Evolutionary conservation across 805 yeast genomes (phyloP), one percentile per base, ranked within the genome.

Genomic region (Wickerhamiella azyma): DNA sequence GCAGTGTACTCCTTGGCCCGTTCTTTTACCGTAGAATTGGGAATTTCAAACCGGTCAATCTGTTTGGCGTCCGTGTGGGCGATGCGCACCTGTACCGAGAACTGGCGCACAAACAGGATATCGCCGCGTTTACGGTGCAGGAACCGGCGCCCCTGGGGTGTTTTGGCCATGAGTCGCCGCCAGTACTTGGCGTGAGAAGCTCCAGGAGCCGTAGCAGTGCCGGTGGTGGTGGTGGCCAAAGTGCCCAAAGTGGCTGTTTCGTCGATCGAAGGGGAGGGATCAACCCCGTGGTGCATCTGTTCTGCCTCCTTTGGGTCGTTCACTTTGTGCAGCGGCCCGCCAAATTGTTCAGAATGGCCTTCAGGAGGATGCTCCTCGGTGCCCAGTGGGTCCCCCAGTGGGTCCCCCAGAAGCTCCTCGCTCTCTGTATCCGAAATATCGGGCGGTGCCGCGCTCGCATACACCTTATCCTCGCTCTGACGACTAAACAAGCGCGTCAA

Each of bases 1-100:
- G 82, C 80, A 24, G 76, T 65, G 57, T 77, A 84, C 58, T 88
- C 96, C 50, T 71, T 75, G 92, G 96, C 85, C 41, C 85, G 64
- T 48, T 83, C 88, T 9, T 69, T 50, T 1, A 82, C 70, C 44
- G 80, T 63, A 0, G 83, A 68, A 36, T 75, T 75, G 21, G 68
- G 66, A 1, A 70, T 64, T 47, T 75, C 77, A 9, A 62, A 57
- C 49, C 78, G 85, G 11, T 70, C 66, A 48, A 72, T 69, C 10
- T 60, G 52, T 1, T 55, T 50, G 5, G 66, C 26, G 6, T 39
- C 44, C n/a, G 28, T 39, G 33, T 11, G 50, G 19, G 39, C 18
- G 16, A 45, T 44, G 10, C 59, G 78, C 14, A 77, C 71, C 63
- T 77, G 64, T 0, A 84, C 84, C 16, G 88, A 64, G 76, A 83